Percentiles rank a stretch among this genome's conserved stretches.
These are phyloP conservation scores for Antitrichia curtipendula DNA, from an alignment of 225 moss, liverwort and hornwort species.

Conservation along the genomic window DNA sequence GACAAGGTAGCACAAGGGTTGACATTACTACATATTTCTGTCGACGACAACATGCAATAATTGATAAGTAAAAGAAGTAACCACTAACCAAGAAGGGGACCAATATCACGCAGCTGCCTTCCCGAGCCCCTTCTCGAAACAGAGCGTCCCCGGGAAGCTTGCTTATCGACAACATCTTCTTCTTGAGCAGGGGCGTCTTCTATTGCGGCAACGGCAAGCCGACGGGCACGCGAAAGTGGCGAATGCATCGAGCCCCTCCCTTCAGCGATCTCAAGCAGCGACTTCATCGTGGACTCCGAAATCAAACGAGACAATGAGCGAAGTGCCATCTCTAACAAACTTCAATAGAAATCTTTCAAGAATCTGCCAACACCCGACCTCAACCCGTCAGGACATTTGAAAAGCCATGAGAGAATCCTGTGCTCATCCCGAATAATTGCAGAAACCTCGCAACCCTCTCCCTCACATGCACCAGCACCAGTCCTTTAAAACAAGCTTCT, in stretches of 20 bases:
- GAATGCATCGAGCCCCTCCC: neutral
- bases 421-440: neutral
- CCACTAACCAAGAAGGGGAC: slow-evolving; percentile 15
- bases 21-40: neutral
- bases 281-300: neutral
- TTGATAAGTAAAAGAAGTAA: neutral
- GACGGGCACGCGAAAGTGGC: neutral
- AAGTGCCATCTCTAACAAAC: neutral
- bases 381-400: neutral
- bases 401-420: neutral
- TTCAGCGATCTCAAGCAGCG: neutral
- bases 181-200: neutral
- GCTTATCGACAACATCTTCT: neutral
- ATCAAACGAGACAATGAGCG: slow-evolving; percentile 1
- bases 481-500: neutral
- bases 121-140: neutral
- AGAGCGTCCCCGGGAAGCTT: neutral
- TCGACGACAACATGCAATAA: neutral
- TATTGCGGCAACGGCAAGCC: neutral
- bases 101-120: neutral
- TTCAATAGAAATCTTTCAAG: neutral
- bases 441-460: neutral
- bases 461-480: neutral
- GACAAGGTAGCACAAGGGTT: neutral
- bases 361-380: neutral